Percentiles rank a stretch among this genome's conserved stretches.
Evolutionary conservation across 768 basidiomycete species (phyloP).

Genomic region (Pisolithus microcarpus): DNA sequence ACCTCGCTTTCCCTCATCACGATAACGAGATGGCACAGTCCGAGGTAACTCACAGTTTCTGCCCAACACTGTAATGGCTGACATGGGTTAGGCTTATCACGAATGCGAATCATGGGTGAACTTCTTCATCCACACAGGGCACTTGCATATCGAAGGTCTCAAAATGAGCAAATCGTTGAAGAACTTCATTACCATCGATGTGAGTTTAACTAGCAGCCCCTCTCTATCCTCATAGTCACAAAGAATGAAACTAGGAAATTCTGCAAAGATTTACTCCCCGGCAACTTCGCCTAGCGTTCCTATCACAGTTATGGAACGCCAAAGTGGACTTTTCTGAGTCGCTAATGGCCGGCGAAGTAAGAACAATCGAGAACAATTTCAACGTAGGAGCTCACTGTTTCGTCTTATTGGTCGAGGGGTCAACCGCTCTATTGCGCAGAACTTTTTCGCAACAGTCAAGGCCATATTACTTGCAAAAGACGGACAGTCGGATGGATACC

Average conservation of each 20-base stretch:
- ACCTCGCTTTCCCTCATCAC: constrained; percentile 98
- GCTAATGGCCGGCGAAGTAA: constrained; percentile 83
- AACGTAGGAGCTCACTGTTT: constrained; percentile 51
- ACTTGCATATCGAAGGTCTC: constrained; percentile 94
- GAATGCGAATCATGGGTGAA: constrained; percentile 92
- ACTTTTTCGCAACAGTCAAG: constrained; percentile 87
- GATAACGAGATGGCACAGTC: constrained; percentile 98
- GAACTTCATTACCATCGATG: constrained; percentile 97
- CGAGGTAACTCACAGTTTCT: constrained; percentile 49
- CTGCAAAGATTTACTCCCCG: constrained; percentile 75
- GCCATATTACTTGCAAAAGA: constrained; percentile 59
- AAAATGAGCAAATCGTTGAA: constrained; percentile 99
- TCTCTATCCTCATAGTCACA: constrained; percentile 4
- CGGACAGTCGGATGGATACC: constrained; percentile 49
- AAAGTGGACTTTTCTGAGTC: constrained; percentile 93
- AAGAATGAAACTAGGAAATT: constrained; percentile 56
- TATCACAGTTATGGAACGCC: constrained; percentile 86
- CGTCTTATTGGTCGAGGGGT: constrained; percentile 1
- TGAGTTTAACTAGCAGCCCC: constrained; percentile 30
- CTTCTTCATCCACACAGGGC: constrained; percentile 97
- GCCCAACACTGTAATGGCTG: constrained; percentile 2
- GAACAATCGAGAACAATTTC: constrained; percentile 71
- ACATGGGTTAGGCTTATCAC: constrained; percentile 72
- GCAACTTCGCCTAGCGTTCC: constrained; percentile 86
- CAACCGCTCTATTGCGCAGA: constrained; percentile 40